phyloP scores from a whole-genome alignment of 1,284 basidiomycete species.

The Microbotryum intermedium region DNA sequence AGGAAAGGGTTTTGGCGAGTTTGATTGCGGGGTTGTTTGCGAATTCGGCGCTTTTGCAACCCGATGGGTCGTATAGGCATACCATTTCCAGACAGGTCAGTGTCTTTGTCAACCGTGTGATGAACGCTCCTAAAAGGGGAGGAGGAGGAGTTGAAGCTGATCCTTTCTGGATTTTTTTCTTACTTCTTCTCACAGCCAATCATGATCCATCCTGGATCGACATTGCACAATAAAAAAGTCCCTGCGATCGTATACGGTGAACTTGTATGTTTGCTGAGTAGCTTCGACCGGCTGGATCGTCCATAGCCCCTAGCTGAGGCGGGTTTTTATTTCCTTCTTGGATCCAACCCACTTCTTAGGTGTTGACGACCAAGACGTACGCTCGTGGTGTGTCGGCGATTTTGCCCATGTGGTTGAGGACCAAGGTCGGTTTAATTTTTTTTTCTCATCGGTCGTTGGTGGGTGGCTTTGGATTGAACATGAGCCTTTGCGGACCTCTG shows the following conservation, averaged over 20 bases:
- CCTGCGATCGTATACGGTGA: conserved; percentile 84
- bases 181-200: conserved; percentile 48
- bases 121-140: no score
- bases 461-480: neutral
- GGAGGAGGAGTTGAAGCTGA: neutral
- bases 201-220: conserved; percentile 81
- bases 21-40: conserved; percentile 65
- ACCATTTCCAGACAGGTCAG: conserved; percentile 65
- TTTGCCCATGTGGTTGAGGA: conserved; percentile 40
- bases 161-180: neutral
- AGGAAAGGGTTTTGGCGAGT: conserved; percentile 28
- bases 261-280: conserved; percentile 63
- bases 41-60: conserved; percentile 71
- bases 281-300: no score
- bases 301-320: no score
- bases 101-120: conserved; percentile 16
- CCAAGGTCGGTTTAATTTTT: conserved; percentile 3
- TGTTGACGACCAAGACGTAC: conserved; percentile 75
- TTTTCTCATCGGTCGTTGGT: neutral
- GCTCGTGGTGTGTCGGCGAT: conserved; percentile 77
- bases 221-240: conserved; percentile 65
- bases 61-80: conserved; percentile 72
- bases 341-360: no score
- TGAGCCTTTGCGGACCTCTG: neutral
- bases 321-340: neutral